Evolutionary conservation across 768 basidiomycete species (phyloP).

Genomic region (Trametes meyenii): DNA sequence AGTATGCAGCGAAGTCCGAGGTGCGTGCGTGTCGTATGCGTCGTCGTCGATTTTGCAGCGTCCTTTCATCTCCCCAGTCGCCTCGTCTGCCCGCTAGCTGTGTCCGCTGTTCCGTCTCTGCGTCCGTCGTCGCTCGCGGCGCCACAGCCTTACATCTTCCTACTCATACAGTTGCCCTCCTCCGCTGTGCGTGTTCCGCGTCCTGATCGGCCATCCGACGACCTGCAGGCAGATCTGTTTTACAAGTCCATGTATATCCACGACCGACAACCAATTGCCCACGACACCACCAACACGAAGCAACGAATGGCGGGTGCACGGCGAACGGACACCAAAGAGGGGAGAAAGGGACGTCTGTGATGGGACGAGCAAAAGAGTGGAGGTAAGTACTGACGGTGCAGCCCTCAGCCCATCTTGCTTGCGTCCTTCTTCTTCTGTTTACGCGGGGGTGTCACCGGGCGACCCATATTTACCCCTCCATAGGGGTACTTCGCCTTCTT

Average conservation of each 20-base stretch:
- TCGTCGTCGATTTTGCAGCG: slow-evolving; percentile 21
- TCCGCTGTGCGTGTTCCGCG: slow-evolving; percentile 12
- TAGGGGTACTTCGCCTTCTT: slow-evolving; percentile 96
- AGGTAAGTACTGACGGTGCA: slow-evolving; percentile 32
- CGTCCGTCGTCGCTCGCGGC: slow-evolving; percentile 1
- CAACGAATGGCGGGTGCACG: slow-evolving; percentile 5
- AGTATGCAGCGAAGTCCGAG: slow-evolving; percentile 20
- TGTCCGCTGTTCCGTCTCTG: not conserved
- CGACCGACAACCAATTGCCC: slow-evolving; percentile 17
- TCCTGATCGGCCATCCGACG: slow-evolving; percentile 16
- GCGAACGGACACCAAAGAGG: slow-evolving; percentile 21
- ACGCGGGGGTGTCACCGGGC: slow-evolving; percentile 93
- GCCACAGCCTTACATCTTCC: slow-evolving; percentile 1
- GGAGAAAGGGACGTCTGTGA: slow-evolving; percentile 19
- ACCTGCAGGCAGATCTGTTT: slow-evolving; percentile 12
- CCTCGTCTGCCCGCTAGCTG: not conserved
- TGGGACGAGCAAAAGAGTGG: slow-evolving; percentile 19
- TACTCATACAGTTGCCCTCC: slow-evolving; percentile 17
- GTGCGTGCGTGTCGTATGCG: slow-evolving; percentile 19
- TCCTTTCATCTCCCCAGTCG: slow-evolving; percentile 6
- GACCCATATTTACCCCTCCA: slow-evolving; percentile 82
- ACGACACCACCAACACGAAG: slow-evolving; percentile 15
- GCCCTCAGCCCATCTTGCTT: slow-evolving; percentile 52
- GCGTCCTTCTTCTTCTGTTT: slow-evolving; percentile 96
- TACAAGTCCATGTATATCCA: slow-evolving; percentile 26